Base-by-base conservation (phyloP, 179 eudicot species). In the Beta corolliflora region DNA sequence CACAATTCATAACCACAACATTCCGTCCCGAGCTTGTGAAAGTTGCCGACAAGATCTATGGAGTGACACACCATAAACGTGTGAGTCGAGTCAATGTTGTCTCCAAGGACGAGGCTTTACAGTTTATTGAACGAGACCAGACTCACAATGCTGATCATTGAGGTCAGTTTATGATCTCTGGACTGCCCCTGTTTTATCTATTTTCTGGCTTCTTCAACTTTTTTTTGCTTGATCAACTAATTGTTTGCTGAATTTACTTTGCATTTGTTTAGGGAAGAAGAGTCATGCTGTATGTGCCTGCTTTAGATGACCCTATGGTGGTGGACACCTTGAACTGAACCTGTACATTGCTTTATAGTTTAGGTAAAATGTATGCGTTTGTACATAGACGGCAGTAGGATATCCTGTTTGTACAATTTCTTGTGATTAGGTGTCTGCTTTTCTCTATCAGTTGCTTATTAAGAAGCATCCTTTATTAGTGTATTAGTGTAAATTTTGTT, bases 31-130 rank as follows among this genome's bases (percentile, higher is more conserved):
- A 94, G 89, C 94, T 94, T 73, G 98, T 96, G 80, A 94, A 94
- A 83, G 98, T 96, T 74, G 99, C 99, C 81, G 99, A 96, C 87
- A 94, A 91, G 89, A 92, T 96, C 75, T 96, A 96, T 78, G 96
- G 97, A 45, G 98, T 96, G 86, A 91, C 91, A 3, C 99, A 94
- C 90, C 89, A 90, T 79, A 94, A 89, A 75, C 89, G 99, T 76
- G 97, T 96, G 71, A 96, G 99, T 84, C 87, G 81, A 3, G 98
- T 96, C 53, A 87, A 92, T 85, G 92, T 94, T 63, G 84, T 94
- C 69, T 55, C 94, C 67, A 89, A 76, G 79, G 98, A 91, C 18
- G 96, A 94, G 61, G 99, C 99, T 16, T 84, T 96, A 71, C 90
- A 83, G 71, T 96, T 96, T 79, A 94, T 94, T 21, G 96, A 94